These are phyloP conservation scores for Hirsutella thompsonii DNA, from an alignment of 2,329 filamentous ascomycete genomes.

Conservation along the genomic window DNA sequence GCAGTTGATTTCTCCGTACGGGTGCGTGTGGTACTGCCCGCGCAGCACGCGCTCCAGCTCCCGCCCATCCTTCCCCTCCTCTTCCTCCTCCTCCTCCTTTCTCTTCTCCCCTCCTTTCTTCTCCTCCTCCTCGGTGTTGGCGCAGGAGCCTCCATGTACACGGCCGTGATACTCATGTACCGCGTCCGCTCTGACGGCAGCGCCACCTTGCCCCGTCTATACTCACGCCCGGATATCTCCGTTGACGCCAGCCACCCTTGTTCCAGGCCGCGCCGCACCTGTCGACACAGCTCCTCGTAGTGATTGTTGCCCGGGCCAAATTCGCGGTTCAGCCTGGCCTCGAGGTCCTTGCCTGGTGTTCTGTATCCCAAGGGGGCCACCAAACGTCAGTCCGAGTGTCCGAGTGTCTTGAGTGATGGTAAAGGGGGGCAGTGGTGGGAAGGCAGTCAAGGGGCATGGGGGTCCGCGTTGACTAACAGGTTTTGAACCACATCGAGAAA, in stretches of 20 bases:
- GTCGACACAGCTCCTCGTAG: conserved; percentile 27
- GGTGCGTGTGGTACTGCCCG: conserved; percentile 40
- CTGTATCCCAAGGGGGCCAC: conserved; percentile 9
- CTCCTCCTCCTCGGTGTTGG: background rate
- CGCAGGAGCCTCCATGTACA: conserved; percentile 43
- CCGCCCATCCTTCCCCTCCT: too few species aligned
- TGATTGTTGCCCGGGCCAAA: conserved; percentile 28
- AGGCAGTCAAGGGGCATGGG: background rate
- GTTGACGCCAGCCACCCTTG: conserved; percentile 32
- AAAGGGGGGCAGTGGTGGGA: background rate
- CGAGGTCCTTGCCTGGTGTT: conserved; percentile 31
- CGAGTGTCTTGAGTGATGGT: too few species aligned
- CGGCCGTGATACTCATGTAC: conserved; percentile 42
- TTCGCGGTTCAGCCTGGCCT: conserved; percentile 25
- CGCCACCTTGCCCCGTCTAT: conserved; percentile 32
- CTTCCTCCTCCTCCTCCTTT: too few species aligned
- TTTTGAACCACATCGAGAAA: conserved; percentile 18
- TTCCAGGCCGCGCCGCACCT: conserved; percentile 23
- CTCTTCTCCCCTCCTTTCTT: too few species aligned
- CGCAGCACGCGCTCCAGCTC: too few species aligned
- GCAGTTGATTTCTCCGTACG: conserved; percentile 43
- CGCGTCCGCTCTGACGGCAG: conserved; percentile 30
- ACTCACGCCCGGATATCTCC: conserved; percentile 29
- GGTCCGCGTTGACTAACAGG: conserved; percentile 11
- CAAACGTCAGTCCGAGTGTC: too few species aligned